Percentiles rank a stretch among this genome's conserved stretches.
These are phyloP conservation scores for Aspergillus funiculosus DNA, from an alignment of 495 filamentous ascomycete species.

Conservation along the genomic window DNA sequence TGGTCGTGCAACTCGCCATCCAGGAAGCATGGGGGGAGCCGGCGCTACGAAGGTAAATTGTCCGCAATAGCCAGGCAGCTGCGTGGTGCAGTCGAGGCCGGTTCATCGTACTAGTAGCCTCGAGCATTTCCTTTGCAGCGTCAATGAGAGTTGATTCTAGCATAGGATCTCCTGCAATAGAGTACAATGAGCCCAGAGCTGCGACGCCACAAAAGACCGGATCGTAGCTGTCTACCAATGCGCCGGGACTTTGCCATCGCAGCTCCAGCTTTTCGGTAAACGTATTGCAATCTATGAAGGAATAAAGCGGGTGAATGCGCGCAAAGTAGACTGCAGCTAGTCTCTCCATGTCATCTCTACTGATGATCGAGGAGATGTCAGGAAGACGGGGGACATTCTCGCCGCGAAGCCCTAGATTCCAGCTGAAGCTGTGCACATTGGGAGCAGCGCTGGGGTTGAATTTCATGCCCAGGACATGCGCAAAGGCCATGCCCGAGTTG, in stretches of 20 bases:
- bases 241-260: slow-evolving; percentile 25
- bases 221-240: slow-evolving; percentile 26
- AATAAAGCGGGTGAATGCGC: slow-evolving; percentile 41
- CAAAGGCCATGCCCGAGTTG: slow-evolving; percentile 8
- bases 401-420: slow-evolving; percentile 14
- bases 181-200: slow-evolving; percentile 40
- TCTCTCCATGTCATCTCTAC: slow-evolving; percentile 27
- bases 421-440: slow-evolving; percentile 3
- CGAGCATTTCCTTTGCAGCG: slow-evolving; percentile 31
- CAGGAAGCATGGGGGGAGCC: slow-evolving; percentile 42
- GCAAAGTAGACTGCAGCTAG: slow-evolving; percentile 40
- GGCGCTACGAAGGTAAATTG: slow-evolving; percentile 40
- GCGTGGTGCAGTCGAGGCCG: slow-evolving; percentile 28
- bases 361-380: slow-evolving; percentile 29
- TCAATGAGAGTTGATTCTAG: slow-evolving; percentile 32
- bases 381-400: neutral
- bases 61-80: slow-evolving; percentile 42
- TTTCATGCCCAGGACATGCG: neutral
- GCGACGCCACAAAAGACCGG: slow-evolving; percentile 36
- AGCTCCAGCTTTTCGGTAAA: slow-evolving; percentile 24
- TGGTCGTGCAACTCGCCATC: slow-evolving; percentile 44
- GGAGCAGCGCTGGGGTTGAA: neutral
- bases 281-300: slow-evolving; percentile 35
- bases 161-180: slow-evolving; percentile 18
- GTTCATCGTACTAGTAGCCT: slow-evolving; percentile 21